Evolutionary conservation across 352 stramenopile species (phyloP), one percentile per base, ranked within the genome.

Genomic region (Phytophthora constricta): DNA sequence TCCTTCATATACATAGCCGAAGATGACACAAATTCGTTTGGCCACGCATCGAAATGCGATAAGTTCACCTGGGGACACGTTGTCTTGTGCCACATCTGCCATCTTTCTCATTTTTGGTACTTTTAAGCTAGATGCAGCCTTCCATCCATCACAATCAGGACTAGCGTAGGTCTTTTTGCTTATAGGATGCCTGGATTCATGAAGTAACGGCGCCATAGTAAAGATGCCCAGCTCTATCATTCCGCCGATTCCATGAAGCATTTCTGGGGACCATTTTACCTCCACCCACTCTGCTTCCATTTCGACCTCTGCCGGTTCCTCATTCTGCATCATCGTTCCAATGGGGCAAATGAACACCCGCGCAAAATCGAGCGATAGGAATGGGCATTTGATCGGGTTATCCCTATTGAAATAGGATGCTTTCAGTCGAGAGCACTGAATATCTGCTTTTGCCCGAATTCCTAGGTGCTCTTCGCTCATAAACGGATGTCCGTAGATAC

Each of bases 231-330:
- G 49, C 37, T 93, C 80, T 2, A 92, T 41, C 37, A 85, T 55
- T 1, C 84, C 86, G 3, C 80, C 87, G 19, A 95, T 82, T 1
- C 77, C 74, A 55, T 93, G 84, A 11, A 95, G 62, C 0, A 80
- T 73, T 28, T 89, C 73, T 5, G 84, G 72, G 3, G 75, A 73
- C 82, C 84, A 95, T 33, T 86, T 86, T 1, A 90, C 65, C 61
- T 95, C 83, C 5, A 93, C 62, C 84, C 85, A 92, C 58, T 95
- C 84, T 26, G 77, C 76, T 41, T 93, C 86, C 79, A 93, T 80
- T 55, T 95, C 87, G 27, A 93, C 62, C 8, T 89, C 68, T 11
- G 82, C 85, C 8, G 67, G 61, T 5, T 50, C 51, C 7, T 76
- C 61, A 41, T 68, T 70, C 19, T 69, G 65, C 46, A 81, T 81